Conservation (phyloP, 495 filamentous ascomycete species). For the Penicillium paradoxum region DNA sequence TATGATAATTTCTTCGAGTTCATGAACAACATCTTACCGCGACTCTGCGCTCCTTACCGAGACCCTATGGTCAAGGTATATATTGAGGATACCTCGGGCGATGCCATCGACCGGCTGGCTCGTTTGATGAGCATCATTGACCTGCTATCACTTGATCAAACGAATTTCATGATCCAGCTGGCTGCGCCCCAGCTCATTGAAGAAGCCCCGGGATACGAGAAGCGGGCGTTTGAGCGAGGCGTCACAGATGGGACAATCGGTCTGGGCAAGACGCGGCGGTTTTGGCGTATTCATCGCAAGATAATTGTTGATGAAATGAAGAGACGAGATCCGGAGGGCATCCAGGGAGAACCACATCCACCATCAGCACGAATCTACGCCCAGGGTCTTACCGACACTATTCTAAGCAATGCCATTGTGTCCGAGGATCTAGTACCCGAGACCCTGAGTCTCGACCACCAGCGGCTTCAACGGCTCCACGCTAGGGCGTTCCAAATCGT, state of each 20-base stretch:
- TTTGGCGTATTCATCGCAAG: slow-evolving; percentile 66
- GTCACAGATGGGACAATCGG: slow-evolving; percentile 58
- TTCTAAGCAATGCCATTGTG: slow-evolving; percentile 55
- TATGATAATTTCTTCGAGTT: slow-evolving; percentile 91
- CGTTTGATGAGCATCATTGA: slow-evolving; percentile 83
- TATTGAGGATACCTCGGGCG: slow-evolving; percentile 65
- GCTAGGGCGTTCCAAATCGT: slow-evolving; percentile 67
- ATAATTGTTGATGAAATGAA: slow-evolving; percentile 66
- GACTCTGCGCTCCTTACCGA: slow-evolving; percentile 86
- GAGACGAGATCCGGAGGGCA: slow-evolving; percentile 66
- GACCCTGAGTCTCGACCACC: slow-evolving; percentile 74
- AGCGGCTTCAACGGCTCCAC: slow-evolving; percentile 63
- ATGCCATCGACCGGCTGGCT: slow-evolving; percentile 79
- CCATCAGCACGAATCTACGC: slow-evolving; percentile 66
- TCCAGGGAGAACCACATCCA: slow-evolving; percentile 44
- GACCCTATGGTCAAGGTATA: slow-evolving; percentile 80
- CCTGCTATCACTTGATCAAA: slow-evolving; percentile 87
- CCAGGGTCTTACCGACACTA: slow-evolving; percentile 62
- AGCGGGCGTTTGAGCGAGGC: slow-evolving; percentile 66
- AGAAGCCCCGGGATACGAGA: slow-evolving; percentile 76
- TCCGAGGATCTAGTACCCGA: slow-evolving; percentile 65
- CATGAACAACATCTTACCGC: slow-evolving; percentile 83
- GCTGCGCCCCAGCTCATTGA: slow-evolving; percentile 77
- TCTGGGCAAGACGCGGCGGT: slow-evolving; percentile 55
- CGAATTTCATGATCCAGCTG: slow-evolving; percentile 84